These are phyloP conservation scores for Diospyros kaki DNA, from an alignment of 148 eudicot genomes.

Conservation along the genomic window DNA sequence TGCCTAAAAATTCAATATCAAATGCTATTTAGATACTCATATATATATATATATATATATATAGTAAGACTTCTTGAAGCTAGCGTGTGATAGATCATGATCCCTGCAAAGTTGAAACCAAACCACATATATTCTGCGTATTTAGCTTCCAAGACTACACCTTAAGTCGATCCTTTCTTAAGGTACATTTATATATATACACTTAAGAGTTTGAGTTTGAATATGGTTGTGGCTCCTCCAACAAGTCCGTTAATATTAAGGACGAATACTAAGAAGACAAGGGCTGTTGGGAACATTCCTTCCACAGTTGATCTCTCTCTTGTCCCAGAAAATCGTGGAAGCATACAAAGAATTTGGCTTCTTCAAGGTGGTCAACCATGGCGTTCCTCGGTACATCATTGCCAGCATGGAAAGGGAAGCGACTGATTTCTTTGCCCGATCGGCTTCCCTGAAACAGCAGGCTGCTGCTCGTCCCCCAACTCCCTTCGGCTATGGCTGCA, in stretches of 20 bases:
- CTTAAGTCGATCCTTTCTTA: no score
- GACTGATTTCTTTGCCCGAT: slow-evolving; percentile 41
- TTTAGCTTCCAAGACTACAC: no score
- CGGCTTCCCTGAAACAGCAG: slow-evolving; percentile 42
- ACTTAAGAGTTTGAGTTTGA: no score
- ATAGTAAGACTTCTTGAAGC: no score
- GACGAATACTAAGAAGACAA: slow-evolving; percentile 35
- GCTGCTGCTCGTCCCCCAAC: slow-evolving; percentile 37
- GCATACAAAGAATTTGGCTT: slow-evolving; percentile 79
- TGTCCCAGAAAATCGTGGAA: slow-evolving; percentile 34
- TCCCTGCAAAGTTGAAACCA: no score
- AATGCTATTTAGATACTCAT: no score
- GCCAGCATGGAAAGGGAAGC: slow-evolving; percentile 56
- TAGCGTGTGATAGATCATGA: no score
- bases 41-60: no score
- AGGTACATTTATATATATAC: no score
- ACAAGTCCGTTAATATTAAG: slow-evolving; percentile 5
- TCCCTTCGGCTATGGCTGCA: slow-evolving; percentile 84
- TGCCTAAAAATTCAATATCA: no score
- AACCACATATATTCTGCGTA: no score
- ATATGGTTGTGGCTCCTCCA: slow-evolving; percentile 34
- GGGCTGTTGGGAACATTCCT: slow-evolving; percentile 54
- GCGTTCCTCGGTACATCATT: slow-evolving; percentile 38
- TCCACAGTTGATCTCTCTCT: slow-evolving; percentile 44
- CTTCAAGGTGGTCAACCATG: slow-evolving; percentile 82